Percentiles rank a stretch among this genome's conserved stretches.
Conservation (phyloP, 306 rosid species). For the Cicer chorassanicum region DNA sequence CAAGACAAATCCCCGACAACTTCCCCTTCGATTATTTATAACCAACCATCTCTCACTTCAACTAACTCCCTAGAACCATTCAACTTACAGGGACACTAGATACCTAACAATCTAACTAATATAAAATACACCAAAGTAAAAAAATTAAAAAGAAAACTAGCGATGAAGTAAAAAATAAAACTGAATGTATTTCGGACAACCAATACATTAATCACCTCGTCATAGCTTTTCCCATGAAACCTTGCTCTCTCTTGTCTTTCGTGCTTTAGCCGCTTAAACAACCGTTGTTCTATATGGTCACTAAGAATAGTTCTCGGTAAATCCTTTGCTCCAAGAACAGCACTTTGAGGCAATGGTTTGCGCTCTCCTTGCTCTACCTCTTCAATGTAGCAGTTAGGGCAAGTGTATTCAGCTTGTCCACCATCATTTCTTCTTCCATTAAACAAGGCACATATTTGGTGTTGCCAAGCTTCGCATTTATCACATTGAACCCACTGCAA, state of each 20-base stretch:
- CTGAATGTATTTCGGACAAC: constrained; percentile 4
- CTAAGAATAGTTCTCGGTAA: constrained; percentile 88
- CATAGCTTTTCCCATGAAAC: constrained; percentile 80
- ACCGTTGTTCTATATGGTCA: constrained; percentile 85
- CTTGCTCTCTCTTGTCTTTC: constrained; percentile 89
- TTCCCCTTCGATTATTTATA: not conserved
- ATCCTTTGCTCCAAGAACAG: constrained; percentile 99
- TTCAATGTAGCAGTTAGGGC: constrained; percentile 88
- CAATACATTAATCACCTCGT: constrained; percentile 68
- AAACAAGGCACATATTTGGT: constrained; percentile 96
- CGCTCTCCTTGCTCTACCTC: constrained; percentile 98
- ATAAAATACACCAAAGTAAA: not conserved
- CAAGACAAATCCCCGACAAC: not conserved
- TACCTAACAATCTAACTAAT: constrained; percentile 19
- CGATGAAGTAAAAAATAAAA: not conserved
- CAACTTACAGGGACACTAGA: not conserved
- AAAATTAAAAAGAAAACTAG: not conserved
- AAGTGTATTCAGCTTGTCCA: constrained; percentile 96
- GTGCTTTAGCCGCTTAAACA: constrained; percentile 69
- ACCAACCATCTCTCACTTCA: not conserved
- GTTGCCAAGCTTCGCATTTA: constrained; percentile 99
- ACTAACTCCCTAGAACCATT: not conserved
- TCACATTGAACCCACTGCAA: constrained; percentile 99
- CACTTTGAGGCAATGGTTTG: constrained; percentile 89
- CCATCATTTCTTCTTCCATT: constrained; percentile 96